Evolutionary conservation across 805 yeast species (phyloP).

Genomic region (Jamesozyma spencerorum): DNA sequence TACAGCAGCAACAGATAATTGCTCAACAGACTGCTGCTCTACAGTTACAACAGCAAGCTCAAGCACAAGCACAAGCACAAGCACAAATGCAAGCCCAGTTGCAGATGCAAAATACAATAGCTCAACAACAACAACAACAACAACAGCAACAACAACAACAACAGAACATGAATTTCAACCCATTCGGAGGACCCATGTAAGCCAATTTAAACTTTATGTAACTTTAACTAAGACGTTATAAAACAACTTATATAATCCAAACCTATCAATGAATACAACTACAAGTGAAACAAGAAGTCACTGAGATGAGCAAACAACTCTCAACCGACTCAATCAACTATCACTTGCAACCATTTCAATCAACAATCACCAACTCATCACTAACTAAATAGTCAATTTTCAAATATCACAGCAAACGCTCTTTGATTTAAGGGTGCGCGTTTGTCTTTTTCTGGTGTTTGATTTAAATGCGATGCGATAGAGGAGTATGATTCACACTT

Average conservation of each 20-base stretch:
- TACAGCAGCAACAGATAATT: conserved; percentile 5
- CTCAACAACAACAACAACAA: conserved; percentile 8
- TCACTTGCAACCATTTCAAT: too few relatives aligned
- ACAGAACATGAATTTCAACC: conserved; percentile 11
- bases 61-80: conserved; percentile 8
- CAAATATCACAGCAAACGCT: neutral
- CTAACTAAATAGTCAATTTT: too few relatives aligned
- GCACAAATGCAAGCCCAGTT: conserved; percentile 8
- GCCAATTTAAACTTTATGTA: neutral
- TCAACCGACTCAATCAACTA: too few relatives aligned
- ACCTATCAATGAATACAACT: too few relatives aligned
- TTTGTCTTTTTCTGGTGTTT: too few relatives aligned
- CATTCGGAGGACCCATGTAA: neutral
- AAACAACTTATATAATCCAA: too few relatives aligned
- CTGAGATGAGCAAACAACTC: too few relatives aligned
- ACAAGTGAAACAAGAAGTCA: too few relatives aligned
- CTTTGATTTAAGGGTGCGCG: neutral
- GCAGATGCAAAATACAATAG: conserved; percentile 2
- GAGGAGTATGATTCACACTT: too few relatives aligned
- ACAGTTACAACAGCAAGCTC: conserved; percentile 19
- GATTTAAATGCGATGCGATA: too few relatives aligned
- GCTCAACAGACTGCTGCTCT: conserved; percentile 13
- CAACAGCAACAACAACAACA: conserved; percentile 22
- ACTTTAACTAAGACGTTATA: neutral
- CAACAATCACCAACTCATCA: too few relatives aligned